Evolutionary conservation across 2,329 filamentous ascomycete genomes (phyloP), one percentile per base, ranked within the genome.

Genomic region (Huntiella moniliformis): DNA sequence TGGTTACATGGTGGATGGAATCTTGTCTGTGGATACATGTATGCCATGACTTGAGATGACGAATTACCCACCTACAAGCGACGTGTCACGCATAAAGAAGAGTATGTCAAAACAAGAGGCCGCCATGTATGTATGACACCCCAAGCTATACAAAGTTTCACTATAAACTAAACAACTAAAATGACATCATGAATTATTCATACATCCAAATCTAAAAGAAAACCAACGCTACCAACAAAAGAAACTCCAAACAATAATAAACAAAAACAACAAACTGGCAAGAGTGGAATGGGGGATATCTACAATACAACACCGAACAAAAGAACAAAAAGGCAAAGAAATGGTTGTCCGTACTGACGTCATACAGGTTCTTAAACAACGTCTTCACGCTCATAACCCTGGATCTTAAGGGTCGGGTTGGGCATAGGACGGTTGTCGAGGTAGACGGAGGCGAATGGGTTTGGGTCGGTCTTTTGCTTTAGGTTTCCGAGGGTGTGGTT

Each of bases 401-500:
- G 68, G 0, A 79, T 70, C 58, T 77, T 73, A 22, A 69, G 54
- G 40, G 77, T 70, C 1, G 74, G 73, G 3, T 80, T 82, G 53
- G 88, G 84, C 17, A 75, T 73, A 51, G 67, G 67, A 4, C 65
- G 64, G 11, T 67, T 65, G 51, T 85, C 74, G 61, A 82, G 84
- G 66, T 88, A 95, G 54, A 77, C 71, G 60, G 78, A 82, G 39
- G 84, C 79, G 57, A 91, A 98, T 2, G 91, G 91, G 57, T 98
- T 98, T 2, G 88, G 87, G 57, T 98, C 91, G 32, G 77, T 70
- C 44, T 74, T 77, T 58, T 91, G 85, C 54, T 93, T 68, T 49
- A 98, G 67, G 58, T 96, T 96, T 44, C 82, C 77, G 37, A 98
- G 64, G 0, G 91, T 96, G 60, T 98, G 91, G 63, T 98, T 96